Evolutionary conservation across 768 basidiomycete species (phyloP), one percentile per base, ranked within the genome.

Genomic region (Daedaleopsis sinensis): DNA sequence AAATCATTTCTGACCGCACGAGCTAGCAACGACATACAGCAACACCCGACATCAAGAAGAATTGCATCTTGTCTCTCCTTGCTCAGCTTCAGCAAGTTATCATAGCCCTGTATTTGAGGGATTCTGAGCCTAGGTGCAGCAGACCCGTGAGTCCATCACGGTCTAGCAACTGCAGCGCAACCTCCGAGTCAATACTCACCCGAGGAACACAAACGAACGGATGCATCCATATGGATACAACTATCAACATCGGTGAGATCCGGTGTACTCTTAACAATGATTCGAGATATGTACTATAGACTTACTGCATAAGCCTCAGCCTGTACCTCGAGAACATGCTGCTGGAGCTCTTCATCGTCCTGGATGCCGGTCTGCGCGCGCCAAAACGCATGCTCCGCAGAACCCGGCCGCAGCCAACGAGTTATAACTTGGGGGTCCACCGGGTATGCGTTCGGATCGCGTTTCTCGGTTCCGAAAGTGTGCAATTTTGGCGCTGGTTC

Each of bases 241-340:
- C 54, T 55, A 18, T 13, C 6, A 23, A 15, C n/a, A n/a, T n/a
- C n/a, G n/a, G 11, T 11, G 39, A 18, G 3, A 42, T 13, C 39
- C 13, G 10, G 19, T 43, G 52, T 18, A 32, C 27, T 38, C n/a
- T n/a, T n/a, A n/a, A n/a, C n/a, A n/a, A n/a, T n/a, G n/a, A 36
- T 7, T 38, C 35, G 48, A 18, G 13, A 19, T 18, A 8, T 8
- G 16, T 2, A 16, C n/a, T 15, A 18, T 11, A 21, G 36, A 27
- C 1, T 13, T 48, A 71, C 72, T 32, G 54, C 46, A 43, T 67
- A 71, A 11, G 69, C 69, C 50, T 67, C 62, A 11, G 54, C 49
- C 35, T 67, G 68, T 18, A 71, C 63, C 0, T 35, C 43, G 15
- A 73, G 35, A 8, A 74, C 49, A 47, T 71, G 71, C 52, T 44